A percentile compares a stretch with the other conserved stretches of the same genome.
phyloP scores from a whole-genome alignment of 306 rosid species.

The Begonia peltatifolia region DNA sequence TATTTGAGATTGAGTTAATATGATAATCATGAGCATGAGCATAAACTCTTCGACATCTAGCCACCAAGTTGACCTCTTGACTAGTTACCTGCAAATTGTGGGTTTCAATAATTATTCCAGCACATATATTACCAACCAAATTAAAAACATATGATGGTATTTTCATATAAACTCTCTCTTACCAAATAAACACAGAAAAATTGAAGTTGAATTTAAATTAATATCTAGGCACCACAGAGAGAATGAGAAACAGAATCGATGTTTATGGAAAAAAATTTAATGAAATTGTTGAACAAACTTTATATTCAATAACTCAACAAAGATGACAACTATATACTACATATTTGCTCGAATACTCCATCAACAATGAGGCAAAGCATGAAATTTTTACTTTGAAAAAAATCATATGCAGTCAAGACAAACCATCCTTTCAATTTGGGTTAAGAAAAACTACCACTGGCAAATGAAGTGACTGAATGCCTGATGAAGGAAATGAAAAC shows the following conservation, averaged over 20 bases:
- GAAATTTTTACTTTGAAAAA: not conserved
- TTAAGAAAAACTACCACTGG: conserved; percentile 35
- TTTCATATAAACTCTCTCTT: not conserved
- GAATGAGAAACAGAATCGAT: no score
- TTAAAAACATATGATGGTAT: no score
- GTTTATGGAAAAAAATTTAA: not conserved
- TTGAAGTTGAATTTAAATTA: no score
- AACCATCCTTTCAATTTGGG: not conserved
- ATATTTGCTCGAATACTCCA: not conserved
- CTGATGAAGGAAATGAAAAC: conserved; percentile 21
- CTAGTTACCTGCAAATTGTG: conserved; percentile 70
- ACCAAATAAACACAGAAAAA: no score
- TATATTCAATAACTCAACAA: no score
- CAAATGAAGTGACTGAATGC: conserved; percentile 26
- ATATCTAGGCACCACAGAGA: not conserved
- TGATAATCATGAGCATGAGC: conserved; percentile 99
- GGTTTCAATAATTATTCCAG: not conserved
- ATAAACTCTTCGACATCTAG: conserved; percentile 95
- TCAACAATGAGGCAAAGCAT: conserved; percentile 1
- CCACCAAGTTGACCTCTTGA: conserved; percentile 68
- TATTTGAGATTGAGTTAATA: conserved; percentile 92
- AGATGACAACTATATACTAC: no score
- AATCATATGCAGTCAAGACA: no score
- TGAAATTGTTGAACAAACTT: not conserved
- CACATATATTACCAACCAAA: not conserved